Base-by-base conservation (phyloP, 805 yeast genomes). In the Wickerhamiella qilinensis region DNA sequence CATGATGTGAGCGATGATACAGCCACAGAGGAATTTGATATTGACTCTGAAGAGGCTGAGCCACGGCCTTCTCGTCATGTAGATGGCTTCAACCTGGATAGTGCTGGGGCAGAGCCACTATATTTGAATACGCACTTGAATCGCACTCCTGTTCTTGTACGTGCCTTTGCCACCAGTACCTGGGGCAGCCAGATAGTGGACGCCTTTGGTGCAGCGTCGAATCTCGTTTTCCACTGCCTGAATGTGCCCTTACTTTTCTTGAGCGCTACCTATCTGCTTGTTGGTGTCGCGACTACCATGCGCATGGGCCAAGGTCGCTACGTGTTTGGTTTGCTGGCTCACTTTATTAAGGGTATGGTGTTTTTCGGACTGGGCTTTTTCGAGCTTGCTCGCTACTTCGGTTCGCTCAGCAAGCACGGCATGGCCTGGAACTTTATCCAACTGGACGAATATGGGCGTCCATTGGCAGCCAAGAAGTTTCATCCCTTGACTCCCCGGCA, bases 291-390 rank as follows among this genome's bases (percentile, higher is more conserved):
- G 5, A 75, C 79, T 4, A 79, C 81, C 33, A 71, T 69, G 38
- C 53, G 77, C 30, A 57, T 85, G 50, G 97, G 94, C 30, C 60
- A 71, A 57, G 86, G 74, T 3, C 53, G 49, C 11, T 63, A 64
- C 17, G 77, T 86, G 12, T 88, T 83, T 62, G 84, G 83, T 49
- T 58, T 88, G 38, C 66, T 88, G 41, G 98, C 98, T 1, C 98
- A 88, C 59, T 83, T 84, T 68, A 88, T 88, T 57, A 88, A 88
- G 58, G 98, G 98, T 43, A 91, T 88, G 20, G 91, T 88, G 2
- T 88, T 88, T 54, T 67, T 84, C 42, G 45, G 66, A 4, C 61
- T 80, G 30, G 98, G 98, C 17, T 43, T 86, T 6, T 54, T 85
- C 4, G 70, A 93, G n/a, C 64, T 91, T 30, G 80, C 85, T 1